Evolutionary conservation across 371 early-diverging fungal species (phyloP).

Genomic region (Lichtheimia hyalospora): DNA sequence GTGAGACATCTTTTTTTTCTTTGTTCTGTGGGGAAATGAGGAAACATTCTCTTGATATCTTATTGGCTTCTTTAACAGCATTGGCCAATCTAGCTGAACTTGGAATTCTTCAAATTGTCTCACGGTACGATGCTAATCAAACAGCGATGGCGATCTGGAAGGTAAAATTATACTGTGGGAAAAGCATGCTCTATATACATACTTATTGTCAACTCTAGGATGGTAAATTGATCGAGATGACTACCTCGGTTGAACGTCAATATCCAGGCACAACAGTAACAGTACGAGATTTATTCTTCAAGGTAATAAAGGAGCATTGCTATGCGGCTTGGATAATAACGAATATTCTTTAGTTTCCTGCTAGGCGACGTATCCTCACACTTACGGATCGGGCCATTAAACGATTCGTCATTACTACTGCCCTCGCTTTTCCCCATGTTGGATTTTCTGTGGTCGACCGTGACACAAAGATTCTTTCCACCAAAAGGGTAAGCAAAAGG

Average conservation of each 20-base stretch:
- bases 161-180: constrained; percentile 26
- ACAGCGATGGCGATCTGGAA: constrained; percentile 51
- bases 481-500: constrained; percentile 41
- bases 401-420: constrained; percentile 48
- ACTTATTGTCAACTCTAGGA: constrained; percentile 33
- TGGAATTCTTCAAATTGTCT: constrained; percentile 59
- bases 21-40: not conserved
- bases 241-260: constrained; percentile 28
- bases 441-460: constrained; percentile 50
- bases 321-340: too few relatives aligned
- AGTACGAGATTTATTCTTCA: constrained; percentile 69
- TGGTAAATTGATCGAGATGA: constrained; percentile 40
- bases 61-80: not conserved
- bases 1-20: constrained; percentile 23
- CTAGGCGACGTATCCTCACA: constrained; percentile 42
- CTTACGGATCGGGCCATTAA: constrained; percentile 44
- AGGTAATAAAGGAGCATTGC: constrained; percentile 33
- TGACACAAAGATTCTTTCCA: constrained; percentile 34
- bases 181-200: not conserved
- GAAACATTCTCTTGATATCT: not conserved
- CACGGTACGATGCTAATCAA: constrained; percentile 34
- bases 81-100: constrained; percentile 58
- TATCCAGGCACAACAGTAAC: constrained; percentile 61
- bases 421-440: constrained; percentile 48
- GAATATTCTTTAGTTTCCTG: constrained; percentile 48